Conservation (phyloP, 495 filamentous ascomycete species). For the Polyplosphaeria fusca region DNA sequence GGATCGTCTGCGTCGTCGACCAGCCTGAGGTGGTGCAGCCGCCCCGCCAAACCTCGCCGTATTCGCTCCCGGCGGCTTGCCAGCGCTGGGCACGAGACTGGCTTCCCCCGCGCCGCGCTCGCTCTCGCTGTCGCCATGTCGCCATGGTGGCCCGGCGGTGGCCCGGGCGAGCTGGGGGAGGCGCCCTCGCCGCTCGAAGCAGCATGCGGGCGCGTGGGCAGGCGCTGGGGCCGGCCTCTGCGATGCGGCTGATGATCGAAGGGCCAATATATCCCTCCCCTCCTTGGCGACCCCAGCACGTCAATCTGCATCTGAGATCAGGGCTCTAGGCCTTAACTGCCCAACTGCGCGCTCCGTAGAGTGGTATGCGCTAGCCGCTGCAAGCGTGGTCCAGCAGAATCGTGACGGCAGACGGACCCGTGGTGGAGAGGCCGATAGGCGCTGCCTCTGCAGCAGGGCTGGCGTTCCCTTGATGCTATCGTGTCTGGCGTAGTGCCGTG, state of each 20-base stretch:
- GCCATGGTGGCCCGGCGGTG: not conserved
- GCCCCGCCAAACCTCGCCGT: not conserved
- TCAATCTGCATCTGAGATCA: slow-evolving; percentile 34
- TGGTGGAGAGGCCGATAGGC: slow-evolving; percentile 28
- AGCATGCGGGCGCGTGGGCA: not conserved
- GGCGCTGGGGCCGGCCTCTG: not conserved
- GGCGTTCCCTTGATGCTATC: slow-evolving; percentile 17
- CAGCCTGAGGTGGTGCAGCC: slow-evolving; percentile 10
- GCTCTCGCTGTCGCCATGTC: not conserved
- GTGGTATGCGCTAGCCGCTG: slow-evolving; percentile 29
- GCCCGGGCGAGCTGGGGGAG: not conserved
- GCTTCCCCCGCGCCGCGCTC: not conserved
- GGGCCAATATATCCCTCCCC: slow-evolving; percentile 25
- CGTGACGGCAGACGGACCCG: slow-evolving; percentile 27
- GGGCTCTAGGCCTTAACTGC: slow-evolving; percentile 31
- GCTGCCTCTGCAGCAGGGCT: slow-evolving; percentile 25
- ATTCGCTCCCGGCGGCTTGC: not conserved
- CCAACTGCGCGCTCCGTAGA: slow-evolving; percentile 15
- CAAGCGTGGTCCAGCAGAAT: slow-evolving; percentile 22
- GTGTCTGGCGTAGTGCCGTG: slow-evolving; percentile 14
- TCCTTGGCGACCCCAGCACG: slow-evolving; percentile 25
- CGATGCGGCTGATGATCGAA: slow-evolving; percentile 33
- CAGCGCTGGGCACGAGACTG: slow-evolving; percentile 11
- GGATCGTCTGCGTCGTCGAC: slow-evolving; percentile 26
- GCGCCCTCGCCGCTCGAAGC: not conserved